A percentile compares a stretch with the other conserved stretches of the same genome.
These are phyloP conservation scores for Marasmius sp. DNA, from an alignment of 1,284 basidiomycete genomes.

Conservation along the genomic window DNA sequence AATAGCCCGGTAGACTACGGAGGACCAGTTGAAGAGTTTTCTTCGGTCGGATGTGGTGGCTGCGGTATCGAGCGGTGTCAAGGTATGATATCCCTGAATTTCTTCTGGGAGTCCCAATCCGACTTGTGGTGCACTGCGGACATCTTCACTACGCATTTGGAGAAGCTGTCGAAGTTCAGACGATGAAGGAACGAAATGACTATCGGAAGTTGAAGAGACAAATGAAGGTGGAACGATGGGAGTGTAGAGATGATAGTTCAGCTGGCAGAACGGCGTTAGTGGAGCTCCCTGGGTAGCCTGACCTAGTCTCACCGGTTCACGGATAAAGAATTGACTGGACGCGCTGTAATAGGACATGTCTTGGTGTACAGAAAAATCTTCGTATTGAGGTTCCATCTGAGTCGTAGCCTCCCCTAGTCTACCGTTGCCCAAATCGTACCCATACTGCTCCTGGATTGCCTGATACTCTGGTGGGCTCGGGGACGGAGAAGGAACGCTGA, in stretches of 20 bases:
- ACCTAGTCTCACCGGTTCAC: slow-evolving; percentile 61
- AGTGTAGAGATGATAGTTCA: slow-evolving; percentile 93
- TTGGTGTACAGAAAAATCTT: slow-evolving; percentile 34
- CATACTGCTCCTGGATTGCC: slow-evolving; percentile 26
- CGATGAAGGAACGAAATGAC: slow-evolving; percentile 51
- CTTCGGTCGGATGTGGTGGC: slow-evolving; percentile 49
- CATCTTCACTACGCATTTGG: slow-evolving; percentile 79
- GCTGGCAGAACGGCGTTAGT: slow-evolving; percentile 40
- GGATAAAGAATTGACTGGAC: slow-evolving; percentile 52
- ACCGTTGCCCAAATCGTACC: slow-evolving; percentile 23
- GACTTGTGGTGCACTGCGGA: slow-evolving; percentile 35
- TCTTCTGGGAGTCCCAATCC: slow-evolving; percentile 78
- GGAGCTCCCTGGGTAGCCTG: background rate
- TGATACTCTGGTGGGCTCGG: slow-evolving; percentile 23
- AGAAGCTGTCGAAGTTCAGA: slow-evolving; percentile 77
- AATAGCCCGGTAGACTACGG: slow-evolving; percentile 82
- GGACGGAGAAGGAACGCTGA: slow-evolving; percentile 18
- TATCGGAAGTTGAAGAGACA: slow-evolving; percentile 60
- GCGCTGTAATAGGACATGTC: slow-evolving; percentile 51
- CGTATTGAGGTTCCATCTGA: slow-evolving; percentile 34
- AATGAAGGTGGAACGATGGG: slow-evolving; percentile 53
- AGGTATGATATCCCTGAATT: slow-evolving; percentile 88
- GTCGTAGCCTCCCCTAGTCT: background rate
- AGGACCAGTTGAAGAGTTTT: slow-evolving; percentile 77
- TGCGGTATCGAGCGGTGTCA: slow-evolving; percentile 73